Conservation (phyloP, 2,329 filamentous ascomycete species). For the Colletotrichum caudatum region DNA sequence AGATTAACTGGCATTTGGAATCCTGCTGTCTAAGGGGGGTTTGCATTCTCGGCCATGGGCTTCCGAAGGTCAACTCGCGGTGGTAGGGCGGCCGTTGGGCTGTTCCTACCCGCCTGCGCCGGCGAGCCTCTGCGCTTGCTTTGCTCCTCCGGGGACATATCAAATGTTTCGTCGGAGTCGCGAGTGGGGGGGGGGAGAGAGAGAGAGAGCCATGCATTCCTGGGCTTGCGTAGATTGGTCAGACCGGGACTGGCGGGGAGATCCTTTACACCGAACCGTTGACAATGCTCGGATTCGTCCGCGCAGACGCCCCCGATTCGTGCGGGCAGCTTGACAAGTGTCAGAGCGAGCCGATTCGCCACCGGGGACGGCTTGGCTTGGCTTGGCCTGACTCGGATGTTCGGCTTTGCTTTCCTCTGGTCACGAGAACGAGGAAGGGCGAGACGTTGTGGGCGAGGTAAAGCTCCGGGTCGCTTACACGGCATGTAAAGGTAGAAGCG, state of each 20-base stretch:
- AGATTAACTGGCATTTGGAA: background rate
- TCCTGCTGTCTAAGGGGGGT: no score
- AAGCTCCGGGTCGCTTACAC: background rate
- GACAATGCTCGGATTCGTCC: background rate
- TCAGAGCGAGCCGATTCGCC: background rate
- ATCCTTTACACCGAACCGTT: no score
- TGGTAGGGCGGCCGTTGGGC: background rate
- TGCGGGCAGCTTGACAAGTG: slow-evolving; percentile 30
- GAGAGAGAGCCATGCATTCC: background rate
- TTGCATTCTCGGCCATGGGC: slow-evolving; percentile 14
- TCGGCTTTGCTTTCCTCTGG: background rate
- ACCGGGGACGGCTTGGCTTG: background rate
- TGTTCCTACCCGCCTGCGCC: slow-evolving; percentile 11
- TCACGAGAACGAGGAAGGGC: background rate
- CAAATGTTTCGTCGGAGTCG: slow-evolving; percentile 1
- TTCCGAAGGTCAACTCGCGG: slow-evolving; percentile 19
- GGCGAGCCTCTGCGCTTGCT: background rate
- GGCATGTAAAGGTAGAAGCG: background rate
- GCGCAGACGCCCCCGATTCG: slow-evolving; percentile 13
- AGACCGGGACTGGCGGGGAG: no score
- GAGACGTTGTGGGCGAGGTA: background rate
- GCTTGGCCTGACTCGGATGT: slow-evolving; percentile 12
- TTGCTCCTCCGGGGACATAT: background rate
- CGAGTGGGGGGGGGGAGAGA: no score
- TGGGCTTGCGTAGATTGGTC: no score